Conservation (phyloP, 176 grass and related monocot species). For the Ensete ventricosum region DNA sequence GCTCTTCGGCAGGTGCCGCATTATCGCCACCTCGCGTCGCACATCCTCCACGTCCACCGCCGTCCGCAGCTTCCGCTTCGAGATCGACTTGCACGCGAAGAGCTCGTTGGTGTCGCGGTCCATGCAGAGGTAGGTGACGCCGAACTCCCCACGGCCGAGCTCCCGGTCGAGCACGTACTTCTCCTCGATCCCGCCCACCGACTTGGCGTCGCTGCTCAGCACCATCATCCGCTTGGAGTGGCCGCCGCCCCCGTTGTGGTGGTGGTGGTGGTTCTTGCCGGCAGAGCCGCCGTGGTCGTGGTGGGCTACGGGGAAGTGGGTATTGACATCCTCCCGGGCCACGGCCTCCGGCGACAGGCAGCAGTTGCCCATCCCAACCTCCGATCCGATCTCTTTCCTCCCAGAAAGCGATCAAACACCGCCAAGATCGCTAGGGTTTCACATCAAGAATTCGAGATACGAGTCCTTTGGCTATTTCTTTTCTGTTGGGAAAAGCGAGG, state of each 20-base stretch:
- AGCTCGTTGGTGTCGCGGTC: conserved; percentile 67
- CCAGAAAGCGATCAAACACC: neutral
- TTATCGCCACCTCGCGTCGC: conserved; percentile 86
- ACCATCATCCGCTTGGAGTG: conserved; percentile 59
- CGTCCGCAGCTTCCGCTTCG: conserved; percentile 85
- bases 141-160: conserved; percentile 93
- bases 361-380: conserved; percentile 68
- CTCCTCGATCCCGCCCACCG: conserved; percentile 65
- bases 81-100: conserved; percentile 98
- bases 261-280: conserved; percentile 44
- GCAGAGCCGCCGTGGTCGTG: conserved; percentile 25
- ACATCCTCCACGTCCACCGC: conserved; percentile 93
- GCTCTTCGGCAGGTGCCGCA: conserved; percentile 82
- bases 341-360: conserved; percentile 85
- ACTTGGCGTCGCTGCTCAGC: conserved; percentile 40
- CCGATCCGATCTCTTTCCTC: neutral
- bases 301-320: conserved; percentile 37
- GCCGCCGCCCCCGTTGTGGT: conserved; percentile 14
- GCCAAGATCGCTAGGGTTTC: neutral
- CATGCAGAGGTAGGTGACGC: conserved; percentile 90
- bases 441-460: neutral
- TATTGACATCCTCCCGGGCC: conserved; percentile 79
- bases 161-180: conserved; percentile 78
- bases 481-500: neutral
- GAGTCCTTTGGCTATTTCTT: neutral